Conservation (phyloP, 179 eudicot species). For the Corrigiola litoralis region DNA sequence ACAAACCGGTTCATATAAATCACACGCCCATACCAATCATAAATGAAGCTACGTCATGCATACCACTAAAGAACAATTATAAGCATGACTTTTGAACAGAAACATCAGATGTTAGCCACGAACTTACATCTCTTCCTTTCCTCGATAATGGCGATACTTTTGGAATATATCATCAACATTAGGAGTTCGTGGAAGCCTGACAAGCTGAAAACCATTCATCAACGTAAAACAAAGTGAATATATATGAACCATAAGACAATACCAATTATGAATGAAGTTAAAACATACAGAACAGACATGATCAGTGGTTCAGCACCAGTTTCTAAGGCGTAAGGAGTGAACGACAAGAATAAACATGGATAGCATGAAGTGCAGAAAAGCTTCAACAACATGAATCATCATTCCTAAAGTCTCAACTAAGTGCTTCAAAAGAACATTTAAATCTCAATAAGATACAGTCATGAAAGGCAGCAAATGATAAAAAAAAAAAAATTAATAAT, state of each 20-base stretch:
- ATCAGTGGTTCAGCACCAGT: no score
- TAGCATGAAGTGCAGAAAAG: not conserved
- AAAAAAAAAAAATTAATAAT: no score
- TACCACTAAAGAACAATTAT: not conserved
- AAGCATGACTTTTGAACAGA: not conserved
- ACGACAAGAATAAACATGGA: no score
- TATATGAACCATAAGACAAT: not conserved
- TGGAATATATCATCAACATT: slow-evolving; percentile 54
- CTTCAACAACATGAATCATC: not conserved
- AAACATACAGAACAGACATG: not conserved
- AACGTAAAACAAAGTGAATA: not conserved
- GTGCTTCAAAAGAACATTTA: not conserved
- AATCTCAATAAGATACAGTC: not conserved
- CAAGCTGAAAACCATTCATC: slow-evolving; percentile 44
- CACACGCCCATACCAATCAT: no score
- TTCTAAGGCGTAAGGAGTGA: no score
- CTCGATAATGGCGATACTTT: slow-evolving; percentile 53
- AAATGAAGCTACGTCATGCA: no score
- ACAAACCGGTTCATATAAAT: no score
- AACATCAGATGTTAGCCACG: not conserved
- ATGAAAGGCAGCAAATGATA: no score
- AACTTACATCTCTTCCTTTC: slow-evolving; percentile 63
- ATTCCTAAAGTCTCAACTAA: not conserved
- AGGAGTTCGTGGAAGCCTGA: slow-evolving; percentile 72
- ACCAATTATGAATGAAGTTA: not conserved